Base-by-base conservation (phyloP, 768 basidiomycete species). In the Boletus subparvulus region DNA sequence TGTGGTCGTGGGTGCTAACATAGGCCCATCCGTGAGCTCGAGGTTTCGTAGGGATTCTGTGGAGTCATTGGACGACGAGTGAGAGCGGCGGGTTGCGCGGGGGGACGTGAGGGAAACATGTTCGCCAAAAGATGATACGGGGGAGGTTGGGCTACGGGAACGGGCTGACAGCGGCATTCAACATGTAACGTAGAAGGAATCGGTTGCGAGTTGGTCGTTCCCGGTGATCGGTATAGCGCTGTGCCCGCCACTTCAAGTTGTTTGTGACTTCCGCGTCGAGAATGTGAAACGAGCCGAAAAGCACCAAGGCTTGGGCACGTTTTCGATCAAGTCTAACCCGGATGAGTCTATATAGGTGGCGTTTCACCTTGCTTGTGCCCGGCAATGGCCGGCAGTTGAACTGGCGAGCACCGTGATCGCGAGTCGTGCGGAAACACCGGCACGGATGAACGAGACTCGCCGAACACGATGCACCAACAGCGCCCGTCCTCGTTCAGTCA, bases 1-100 rank as follows among this genome's bases (percentile, higher is more conserved):
- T 19, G 54, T n/a, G 9, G 45, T n/a, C 9, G 54, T 51, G 13
- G 61, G 32, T 16, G 70, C 65, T 14, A 65, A 39, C 54, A 73
- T 70, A 36, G 85, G 83, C 6, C 85, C 87, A 50, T 90, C 84
- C 0, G 85, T 80, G 51, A 92, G 74, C 72, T 95, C 93, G 26
- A 95, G 77, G 28, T 88, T 87, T 53, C 90, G 83, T 52, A 95
- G 75, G 16, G 90, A 91, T 52, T 86, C 84, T 28, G 83, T 80
- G 2, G 92, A 93, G 54, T 86, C 88, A 58, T 71, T 57, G 42
- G 58, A 57, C 4, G 41, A 32, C 26, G 30, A 50, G 13, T 40
- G 52, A 14, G 51, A 30, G 32, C 47, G 55, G 28, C 50, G 66
- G 13, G 40, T 13, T 33, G 10, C 6, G 21, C 28, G 52, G 14